A percentile compares a stretch with the other conserved stretches of the same genome.
Conservation (phyloP, 1,284 basidiomycete species). For the Naganishia albida region DNA sequence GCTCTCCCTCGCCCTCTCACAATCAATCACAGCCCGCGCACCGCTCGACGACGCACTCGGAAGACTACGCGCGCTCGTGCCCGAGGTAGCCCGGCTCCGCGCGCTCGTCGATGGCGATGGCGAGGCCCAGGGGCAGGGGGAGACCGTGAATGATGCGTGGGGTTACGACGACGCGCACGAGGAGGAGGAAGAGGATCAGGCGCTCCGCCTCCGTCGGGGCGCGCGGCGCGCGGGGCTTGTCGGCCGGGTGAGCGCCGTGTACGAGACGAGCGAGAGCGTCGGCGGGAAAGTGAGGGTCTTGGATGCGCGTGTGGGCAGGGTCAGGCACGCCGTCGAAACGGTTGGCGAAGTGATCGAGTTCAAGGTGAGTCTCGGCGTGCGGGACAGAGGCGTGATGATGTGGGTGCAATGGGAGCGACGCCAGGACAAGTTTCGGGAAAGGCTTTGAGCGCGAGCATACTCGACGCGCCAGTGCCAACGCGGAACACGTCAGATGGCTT, state of each 20-base stretch:
- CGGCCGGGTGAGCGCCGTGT: conserved; percentile 49
- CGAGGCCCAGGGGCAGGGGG: neutral
- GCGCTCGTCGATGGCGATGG: conserved; percentile 60
- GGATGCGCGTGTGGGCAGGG: conserved; percentile 86
- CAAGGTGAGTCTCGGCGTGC: conserved; percentile 61
- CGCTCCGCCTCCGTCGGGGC: no score
- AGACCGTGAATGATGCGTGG: neutral
- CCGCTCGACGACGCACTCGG: conserved; percentile 67
- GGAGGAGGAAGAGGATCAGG: neutral
- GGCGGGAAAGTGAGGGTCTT: conserved; percentile 81
- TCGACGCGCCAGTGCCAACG: neutral
- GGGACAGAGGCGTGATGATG: no score
- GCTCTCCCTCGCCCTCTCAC: conserved; percentile 72
- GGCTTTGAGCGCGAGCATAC: neutral
- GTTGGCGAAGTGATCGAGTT: conserved; percentile 85
- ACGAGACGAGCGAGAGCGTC: conserved; percentile 80
- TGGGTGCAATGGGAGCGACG: no score
- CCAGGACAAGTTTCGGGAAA: no score
- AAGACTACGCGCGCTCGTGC: conserved; percentile 65
- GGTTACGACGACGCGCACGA: neutral
- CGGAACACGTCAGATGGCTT: neutral
- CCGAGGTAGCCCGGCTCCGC: conserved; percentile 65
- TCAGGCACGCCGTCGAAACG: conserved; percentile 79
- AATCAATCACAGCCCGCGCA: conserved; percentile 68
- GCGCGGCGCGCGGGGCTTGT: no score